Evolutionary conservation across 2,329 filamentous ascomycete species (phyloP), one percentile per base, ranked within the genome.

Genomic region (Penicillium frequentans): DNA sequence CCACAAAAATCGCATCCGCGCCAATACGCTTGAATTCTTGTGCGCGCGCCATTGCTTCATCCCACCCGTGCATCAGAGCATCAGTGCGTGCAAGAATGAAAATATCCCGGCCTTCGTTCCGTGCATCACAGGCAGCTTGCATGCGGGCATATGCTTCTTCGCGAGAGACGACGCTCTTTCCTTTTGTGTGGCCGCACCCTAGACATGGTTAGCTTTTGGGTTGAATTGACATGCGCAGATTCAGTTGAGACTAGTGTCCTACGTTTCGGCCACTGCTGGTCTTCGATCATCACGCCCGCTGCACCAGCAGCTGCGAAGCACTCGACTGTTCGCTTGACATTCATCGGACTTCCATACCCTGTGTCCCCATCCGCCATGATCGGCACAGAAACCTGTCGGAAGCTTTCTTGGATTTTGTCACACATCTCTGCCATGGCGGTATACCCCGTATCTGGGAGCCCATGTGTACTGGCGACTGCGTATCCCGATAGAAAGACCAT

Each of bases 261-360:
- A 81, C 79, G 65, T 55, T 81, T 81, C 7, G 79, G 78, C 78
- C 78, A 81, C 1, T 75, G 78, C 58, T 81, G 79, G 53, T 81
- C 78, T 55, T 81, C 79, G 54, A 81, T 78, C 76, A 75, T 75
- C 13, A 74, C 56, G 0, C 73, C 72, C 5, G 72, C 72, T 1
- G 72, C 71, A 0, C 71, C 77, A 1, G 78, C 78, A 5, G 66
- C 59, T 0, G 78, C 78, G 60, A 75, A 81, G 7, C 68, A 70
- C 59, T 80, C 72, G 3, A 81, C 79, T 0, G 79, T 80, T 16
- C 78, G 61, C 39, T 71, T 72, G 1, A 81, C 78, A 48, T 80
- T 81, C 75, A 80, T 77, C 3, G 79, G 75, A 42, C 76, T 73
- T 5, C 79, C 79, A 52, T 81, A 81, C 3, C 79, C 79, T 0